A percentile compares a stretch with the other conserved stretches of the same genome.
Conservation (phyloP, 176 grass and related monocot genomes). For the Hsuehochloa calcarea region DNA sequence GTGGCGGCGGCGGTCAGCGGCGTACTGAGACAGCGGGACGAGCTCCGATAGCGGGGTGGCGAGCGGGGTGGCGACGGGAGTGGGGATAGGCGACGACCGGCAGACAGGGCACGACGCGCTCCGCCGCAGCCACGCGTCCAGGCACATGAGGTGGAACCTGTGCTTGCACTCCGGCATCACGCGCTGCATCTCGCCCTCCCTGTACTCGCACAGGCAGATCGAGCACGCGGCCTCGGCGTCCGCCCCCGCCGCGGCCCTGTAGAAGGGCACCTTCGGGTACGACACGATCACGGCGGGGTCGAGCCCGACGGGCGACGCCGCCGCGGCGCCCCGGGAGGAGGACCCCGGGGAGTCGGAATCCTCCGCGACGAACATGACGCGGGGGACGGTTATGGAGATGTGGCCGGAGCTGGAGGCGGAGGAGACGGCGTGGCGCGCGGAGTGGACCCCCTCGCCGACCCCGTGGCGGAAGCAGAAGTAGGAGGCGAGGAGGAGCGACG, state of each 20-base stretch:
- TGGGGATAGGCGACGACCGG: slow-evolving; percentile 81
- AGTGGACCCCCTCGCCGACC: not conserved
- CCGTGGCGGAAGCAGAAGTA: slow-evolving; percentile 55
- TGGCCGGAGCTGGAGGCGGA: slow-evolving; percentile 52
- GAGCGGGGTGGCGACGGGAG: slow-evolving; percentile 66
- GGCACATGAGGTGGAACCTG: slow-evolving; percentile 88
- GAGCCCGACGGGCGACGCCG: slow-evolving; percentile 59
- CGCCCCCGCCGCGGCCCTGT: slow-evolving; percentile 33
- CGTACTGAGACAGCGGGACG: slow-evolving; percentile 81
- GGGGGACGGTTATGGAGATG: slow-evolving; percentile 59
- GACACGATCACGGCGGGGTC: slow-evolving; percentile 66
- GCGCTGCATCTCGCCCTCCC: slow-evolving; percentile 86
- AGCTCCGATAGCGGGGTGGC: slow-evolving; percentile 82
- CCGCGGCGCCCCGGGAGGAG: slow-evolving; percentile 40
- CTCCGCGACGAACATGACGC: slow-evolving; percentile 88
- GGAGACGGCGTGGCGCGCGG: slow-evolving; percentile 1
- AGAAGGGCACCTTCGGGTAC: slow-evolving; percentile 82
- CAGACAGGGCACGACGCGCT: slow-evolving; percentile 90
- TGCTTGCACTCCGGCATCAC: slow-evolving; percentile 90
- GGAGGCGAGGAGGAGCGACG: slow-evolving; percentile 39
- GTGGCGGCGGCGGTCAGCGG: slow-evolving; percentile 67
- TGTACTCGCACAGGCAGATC: slow-evolving; percentile 91
- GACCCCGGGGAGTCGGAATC: slow-evolving; percentile 67
- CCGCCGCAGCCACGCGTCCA: slow-evolving; percentile 86
- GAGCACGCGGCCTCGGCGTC: slow-evolving; percentile 59